These are phyloP conservation scores for Candida tibetensis DNA, from an alignment of 805 yeast species.

Conservation along the genomic window DNA sequence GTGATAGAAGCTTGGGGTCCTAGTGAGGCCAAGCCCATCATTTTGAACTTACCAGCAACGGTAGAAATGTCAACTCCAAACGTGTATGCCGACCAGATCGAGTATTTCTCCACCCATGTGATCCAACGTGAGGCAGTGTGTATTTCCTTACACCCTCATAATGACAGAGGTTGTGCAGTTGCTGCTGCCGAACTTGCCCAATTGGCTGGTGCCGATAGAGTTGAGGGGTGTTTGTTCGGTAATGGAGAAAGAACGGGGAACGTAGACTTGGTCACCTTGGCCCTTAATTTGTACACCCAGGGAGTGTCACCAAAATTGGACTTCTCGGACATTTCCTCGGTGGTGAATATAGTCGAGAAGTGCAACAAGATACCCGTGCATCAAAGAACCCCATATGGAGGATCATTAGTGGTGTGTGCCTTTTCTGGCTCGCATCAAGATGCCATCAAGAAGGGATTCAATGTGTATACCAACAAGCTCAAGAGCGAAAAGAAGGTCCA, in stretches of 20 bases:
- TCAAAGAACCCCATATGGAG: constrained; percentile 80
- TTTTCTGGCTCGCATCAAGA: constrained; percentile 87
- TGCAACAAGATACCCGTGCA: constrained; percentile 80
- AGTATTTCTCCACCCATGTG: constrained; percentile 61
- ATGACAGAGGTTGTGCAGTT: constrained; percentile 86
- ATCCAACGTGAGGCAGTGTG: constrained; percentile 67
- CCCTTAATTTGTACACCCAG: constrained; percentile 74
- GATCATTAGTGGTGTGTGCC: constrained; percentile 79
- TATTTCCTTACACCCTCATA: constrained; percentile 78
- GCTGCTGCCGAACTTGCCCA: constrained; percentile 83
- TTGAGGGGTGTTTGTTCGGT: constrained; percentile 82
- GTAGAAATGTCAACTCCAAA: constrained; percentile 82
- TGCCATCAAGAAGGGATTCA: constrained; percentile 82
- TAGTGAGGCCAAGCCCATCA: constrained; percentile 59
- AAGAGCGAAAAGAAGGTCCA: constrained; percentile 35
- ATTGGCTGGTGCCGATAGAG: constrained; percentile 84
- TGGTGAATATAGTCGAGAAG: constrained; percentile 71
- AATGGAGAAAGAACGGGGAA: constrained; percentile 89
- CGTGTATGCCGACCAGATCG: constrained; percentile 81
- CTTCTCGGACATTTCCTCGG: constrained; percentile 61
- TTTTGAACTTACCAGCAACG: constrained; percentile 82
- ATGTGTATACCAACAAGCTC: constrained; percentile 40
- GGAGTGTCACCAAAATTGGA: constrained; percentile 71
- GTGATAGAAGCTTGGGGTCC: constrained; percentile 78
- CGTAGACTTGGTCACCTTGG: constrained; percentile 77